Base-by-base conservation (phyloP, 805 yeast species). In the Starmerella potacharoeniae region DNA sequence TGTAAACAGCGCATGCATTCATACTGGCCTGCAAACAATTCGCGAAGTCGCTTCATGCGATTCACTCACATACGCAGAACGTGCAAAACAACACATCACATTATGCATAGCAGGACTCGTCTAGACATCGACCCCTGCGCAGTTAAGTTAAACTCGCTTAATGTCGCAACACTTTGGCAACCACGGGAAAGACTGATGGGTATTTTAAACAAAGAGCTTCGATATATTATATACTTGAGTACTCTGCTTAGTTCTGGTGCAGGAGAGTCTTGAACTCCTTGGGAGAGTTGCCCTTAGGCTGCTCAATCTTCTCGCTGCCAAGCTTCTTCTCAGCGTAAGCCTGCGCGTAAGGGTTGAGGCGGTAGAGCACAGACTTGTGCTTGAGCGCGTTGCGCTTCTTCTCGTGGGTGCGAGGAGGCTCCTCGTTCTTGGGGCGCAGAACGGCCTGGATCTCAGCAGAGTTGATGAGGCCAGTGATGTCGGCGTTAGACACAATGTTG, bases 311-410 rank as follows among this genome's bases (percentile, higher is more conserved):
- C 73, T 76, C 77, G 66, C 90, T 82, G 71, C 95, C 96, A 67
- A 84, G 78, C 78, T 87, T 87, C 80, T 88, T 83, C 75, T 85
- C 89, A 70, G 95, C 72, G 79, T 83, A 91, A 69, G 91, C 95
- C 85, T 87, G 88, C 70, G 98, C 97, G 84, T 93, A 93, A 68
- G 99, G 99, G 96, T 93, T 93, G 77, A 93, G 85, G 82, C 97
- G 88, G 76, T 89, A 83, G 75, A 89, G 78, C 71, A 90, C 91
- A 80, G 88, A 95, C 84, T 88, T 90, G 97, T 93, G 93, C 93
- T 88, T 91, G 75, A 89, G 84, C 77, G 96, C 95, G 90, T 87
- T 91, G 91, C 89, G 90, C 96, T 93, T 93, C 77, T 83, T 83
- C 74, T 87, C 95, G 82, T 86, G 88, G 66, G 88, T 75, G 77